Evolutionary conservation across 75 land plant species (phyloP).

Genomic region (Cupressus sempervirens): DNA sequence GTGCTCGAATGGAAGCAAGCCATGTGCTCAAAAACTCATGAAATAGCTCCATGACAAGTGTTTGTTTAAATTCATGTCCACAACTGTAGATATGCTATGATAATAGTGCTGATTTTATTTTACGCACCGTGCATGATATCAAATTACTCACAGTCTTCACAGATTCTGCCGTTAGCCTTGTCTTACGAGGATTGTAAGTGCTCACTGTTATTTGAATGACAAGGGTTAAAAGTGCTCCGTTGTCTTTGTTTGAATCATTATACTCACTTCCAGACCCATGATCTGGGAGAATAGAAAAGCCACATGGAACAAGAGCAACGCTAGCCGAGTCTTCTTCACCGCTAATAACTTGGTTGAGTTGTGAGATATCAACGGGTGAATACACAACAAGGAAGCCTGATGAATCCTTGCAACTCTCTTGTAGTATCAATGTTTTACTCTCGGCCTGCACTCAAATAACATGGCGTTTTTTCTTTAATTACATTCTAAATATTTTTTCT

Average conservation of each 20-base stretch:
- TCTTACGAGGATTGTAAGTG: constrained; percentile 18
- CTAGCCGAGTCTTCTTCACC: constrained; percentile 23
- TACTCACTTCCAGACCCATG: too few species aligned
- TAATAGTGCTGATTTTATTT: constrained; percentile 24
- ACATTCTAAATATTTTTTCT: neutral
- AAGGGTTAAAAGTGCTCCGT: constrained; percentile 21
- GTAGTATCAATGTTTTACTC: constrained; percentile 18
- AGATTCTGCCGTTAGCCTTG: constrained; percentile 26
- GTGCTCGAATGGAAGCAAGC: neutral
- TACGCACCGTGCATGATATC: constrained; percentile 28
- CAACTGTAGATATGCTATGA: neutral
- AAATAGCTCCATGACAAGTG: neutral
- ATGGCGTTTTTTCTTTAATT: neutral
- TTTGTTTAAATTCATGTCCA: neutral
- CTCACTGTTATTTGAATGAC: constrained; percentile 26
- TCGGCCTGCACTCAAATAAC: neutral
- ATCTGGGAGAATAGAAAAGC: constrained; percentile 24
- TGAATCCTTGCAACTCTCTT: constrained; percentile 23
- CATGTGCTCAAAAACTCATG: neutral
- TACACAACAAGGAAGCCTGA: constrained; percentile 24
- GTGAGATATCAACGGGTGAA: constrained; percentile 25
- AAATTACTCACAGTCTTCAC: constrained; percentile 24
- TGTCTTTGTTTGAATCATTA: neutral
- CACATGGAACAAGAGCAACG: constrained; percentile 26
- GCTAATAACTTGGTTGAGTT: constrained; percentile 17